Conservation (phyloP, 1,284 basidiomycete species). For the Trichosporon sp. region DNA sequence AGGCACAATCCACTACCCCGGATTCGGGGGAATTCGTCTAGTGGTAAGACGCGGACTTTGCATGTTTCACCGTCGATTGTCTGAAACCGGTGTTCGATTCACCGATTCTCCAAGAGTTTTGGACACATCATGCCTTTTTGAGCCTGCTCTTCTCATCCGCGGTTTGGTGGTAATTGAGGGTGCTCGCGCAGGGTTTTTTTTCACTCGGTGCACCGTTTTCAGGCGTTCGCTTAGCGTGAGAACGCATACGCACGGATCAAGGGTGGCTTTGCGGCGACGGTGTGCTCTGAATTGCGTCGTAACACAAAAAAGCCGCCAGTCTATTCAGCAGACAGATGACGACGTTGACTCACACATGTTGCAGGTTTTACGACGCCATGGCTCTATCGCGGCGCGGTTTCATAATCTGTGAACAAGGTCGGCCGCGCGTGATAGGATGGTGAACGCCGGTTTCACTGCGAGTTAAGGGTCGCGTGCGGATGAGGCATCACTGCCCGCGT, state of each 20-base stretch:
- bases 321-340: no score
- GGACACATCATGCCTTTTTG: no score
- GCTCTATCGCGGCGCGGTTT: neutral
- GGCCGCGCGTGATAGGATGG: neutral
- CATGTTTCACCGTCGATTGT: constrained; percentile 6
- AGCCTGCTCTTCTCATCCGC: no score
- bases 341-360: neutral
- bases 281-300: no score
- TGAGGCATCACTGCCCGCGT: neutral
- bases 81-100: constrained; percentile 17
- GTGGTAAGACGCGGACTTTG: constrained; percentile 15
- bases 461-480: neutral
- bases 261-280: no score
- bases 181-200: neutral
- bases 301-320: no score
- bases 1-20: constrained; percentile 2
- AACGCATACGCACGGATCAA: no score
- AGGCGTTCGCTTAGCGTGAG: no score
- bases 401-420: neutral
- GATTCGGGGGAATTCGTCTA: constrained; percentile 16
- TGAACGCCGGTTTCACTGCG: neutral
- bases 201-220: no score
- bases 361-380: neutral
- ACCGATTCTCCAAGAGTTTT: constrained; percentile 5
- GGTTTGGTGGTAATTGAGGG: no score